These are phyloP conservation scores for Suhomyces taliae DNA, from an alignment of 1,139 yeast genomes.

Conservation along the genomic window DNA sequence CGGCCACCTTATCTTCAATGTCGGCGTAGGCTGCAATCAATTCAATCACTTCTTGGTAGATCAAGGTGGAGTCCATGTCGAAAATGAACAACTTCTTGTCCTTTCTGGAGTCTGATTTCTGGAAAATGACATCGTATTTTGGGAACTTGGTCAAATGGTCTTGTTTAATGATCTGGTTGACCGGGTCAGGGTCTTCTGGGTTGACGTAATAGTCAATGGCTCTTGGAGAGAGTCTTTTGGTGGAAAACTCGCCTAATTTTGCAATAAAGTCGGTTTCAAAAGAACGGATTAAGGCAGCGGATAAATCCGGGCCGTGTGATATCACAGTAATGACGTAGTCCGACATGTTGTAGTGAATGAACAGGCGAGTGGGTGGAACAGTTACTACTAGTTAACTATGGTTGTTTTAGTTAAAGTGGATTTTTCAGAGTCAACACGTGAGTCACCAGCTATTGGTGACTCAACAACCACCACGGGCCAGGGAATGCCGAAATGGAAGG, in stretches of 20 bases:
- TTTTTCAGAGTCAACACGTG: neutral
- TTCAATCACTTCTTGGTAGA: slow-evolving; percentile 95
- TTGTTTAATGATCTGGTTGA: slow-evolving; percentile 7
- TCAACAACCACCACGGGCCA: too few species aligned
- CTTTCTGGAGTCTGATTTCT: slow-evolving; percentile 33
- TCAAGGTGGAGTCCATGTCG: slow-evolving; percentile 97
- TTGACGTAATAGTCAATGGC: slow-evolving; percentile 14
- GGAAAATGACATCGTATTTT: slow-evolving; percentile 37
- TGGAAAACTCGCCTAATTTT: slow-evolving; percentile 6
- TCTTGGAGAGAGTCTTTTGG: slow-evolving; percentile 13
- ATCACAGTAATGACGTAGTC: slow-evolving; percentile 9
- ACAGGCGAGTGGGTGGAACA: too few species aligned
- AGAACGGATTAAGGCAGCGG: neutral
- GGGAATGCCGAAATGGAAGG: too few species aligned
- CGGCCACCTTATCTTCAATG: slow-evolving; percentile 72
- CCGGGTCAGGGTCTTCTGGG: slow-evolving; percentile 10
- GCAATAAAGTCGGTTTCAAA: slow-evolving; percentile 4
- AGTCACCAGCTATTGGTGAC: neutral
- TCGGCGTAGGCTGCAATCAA: slow-evolving; percentile 87
- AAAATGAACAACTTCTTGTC: slow-evolving; percentile 74
- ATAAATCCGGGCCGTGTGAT: slow-evolving; percentile 4
- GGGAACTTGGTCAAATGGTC: slow-evolving; percentile 3
- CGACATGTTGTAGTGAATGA: slow-evolving; percentile 2
- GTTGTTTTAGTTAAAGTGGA: too few species aligned
- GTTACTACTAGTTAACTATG: too few species aligned